Evolutionary conservation across 176 grass and related monocot species (phyloP).

Genomic region (Aegilops sharonensis): DNA sequence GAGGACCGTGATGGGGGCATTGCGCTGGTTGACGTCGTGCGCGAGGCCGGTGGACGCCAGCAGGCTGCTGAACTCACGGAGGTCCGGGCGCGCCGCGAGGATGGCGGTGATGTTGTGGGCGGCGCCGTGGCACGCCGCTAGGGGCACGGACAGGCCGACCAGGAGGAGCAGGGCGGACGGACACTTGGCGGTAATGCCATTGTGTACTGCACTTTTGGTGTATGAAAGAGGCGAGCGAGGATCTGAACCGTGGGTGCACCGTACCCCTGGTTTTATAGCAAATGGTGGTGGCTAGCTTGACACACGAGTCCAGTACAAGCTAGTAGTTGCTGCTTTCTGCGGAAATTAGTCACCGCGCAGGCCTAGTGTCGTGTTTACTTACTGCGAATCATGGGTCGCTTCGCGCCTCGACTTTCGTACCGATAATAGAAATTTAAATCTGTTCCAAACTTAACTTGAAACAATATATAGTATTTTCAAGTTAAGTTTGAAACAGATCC

Average conservation of each 20-base stretch:
- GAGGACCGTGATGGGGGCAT: slow-evolving; percentile 55
- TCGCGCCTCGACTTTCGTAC: too few relatives aligned
- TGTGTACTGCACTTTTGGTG: neutral
- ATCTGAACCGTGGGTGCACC: neutral
- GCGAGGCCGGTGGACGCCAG: slow-evolving; percentile 46
- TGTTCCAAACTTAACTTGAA: too few relatives aligned
- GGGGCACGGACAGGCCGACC: neutral
- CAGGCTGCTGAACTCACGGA: slow-evolving; percentile 52
- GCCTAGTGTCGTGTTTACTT: too few relatives aligned
- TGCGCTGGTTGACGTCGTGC: slow-evolving; percentile 41
- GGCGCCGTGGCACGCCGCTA: neutral
- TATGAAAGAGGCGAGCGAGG: neutral
- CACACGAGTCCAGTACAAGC: too few relatives aligned
- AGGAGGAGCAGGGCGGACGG: neutral
- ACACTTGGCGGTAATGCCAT: neutral
- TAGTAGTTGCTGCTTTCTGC: too few relatives aligned
- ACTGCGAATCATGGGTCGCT: too few relatives aligned
- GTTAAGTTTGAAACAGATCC: too few relatives aligned
- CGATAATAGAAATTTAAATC: too few relatives aligned
- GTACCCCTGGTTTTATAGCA: slow-evolving; percentile 5
- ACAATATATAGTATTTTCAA: too few relatives aligned
- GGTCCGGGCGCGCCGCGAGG: slow-evolving; percentile 42
- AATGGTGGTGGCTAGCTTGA: neutral
- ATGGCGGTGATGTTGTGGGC: slow-evolving; percentile 70
- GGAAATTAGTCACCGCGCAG: too few relatives aligned